Evolutionary conservation across 2,329 filamentous ascomycete genomes (phyloP), one percentile per base, ranked within the genome.

Genomic region (Grosmannia serpens): DNA sequence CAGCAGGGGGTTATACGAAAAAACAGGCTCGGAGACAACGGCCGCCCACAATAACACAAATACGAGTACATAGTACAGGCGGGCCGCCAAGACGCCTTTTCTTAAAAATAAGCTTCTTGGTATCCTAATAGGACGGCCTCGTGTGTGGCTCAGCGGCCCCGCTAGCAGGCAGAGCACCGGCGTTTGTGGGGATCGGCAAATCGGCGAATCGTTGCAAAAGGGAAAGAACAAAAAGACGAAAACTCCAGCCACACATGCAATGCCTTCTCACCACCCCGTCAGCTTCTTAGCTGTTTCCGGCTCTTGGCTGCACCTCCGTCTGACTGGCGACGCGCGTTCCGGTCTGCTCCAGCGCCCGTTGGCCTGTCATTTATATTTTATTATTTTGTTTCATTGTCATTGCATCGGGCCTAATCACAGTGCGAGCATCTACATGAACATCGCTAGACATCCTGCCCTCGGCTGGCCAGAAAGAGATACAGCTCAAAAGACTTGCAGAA

Each of bases 71-170:
- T 15, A n/a, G 41, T 17, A 20, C 17, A 44, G 38, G 41, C 41
- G 20, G 41, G 7, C 41, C 20, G 41, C 41, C 41, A 44, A 44
- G 41, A 44, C 41, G 17, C 17, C 3, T n/a, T 44, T 17, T n/a
- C 20, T 44, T 44, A 44, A 44, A n/a, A 55, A 47, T 55, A 55
- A 55, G 38, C 53, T 55, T 55, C 53, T 55, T 55, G 53, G 53
- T 27, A 53, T 9, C 20, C 2, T 27, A 13, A 33, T 6, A 33
- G 31, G 31, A 5, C 31, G 31, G 31, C 10, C 31, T 10, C 15
- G n/a, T n/a, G 50, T 41, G 52, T 41, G 33, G 52, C 52, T 29
- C 15, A 54, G 31, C 29, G n/a, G n/a, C 20, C n/a, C n/a, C n/a
- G n/a, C n/a, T n/a, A n/a, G n/a, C n/a, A n/a, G n/a, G n/a, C n/a